Conservation (phyloP, 208 protist genomes). For the Porcisia deanei region DNA sequence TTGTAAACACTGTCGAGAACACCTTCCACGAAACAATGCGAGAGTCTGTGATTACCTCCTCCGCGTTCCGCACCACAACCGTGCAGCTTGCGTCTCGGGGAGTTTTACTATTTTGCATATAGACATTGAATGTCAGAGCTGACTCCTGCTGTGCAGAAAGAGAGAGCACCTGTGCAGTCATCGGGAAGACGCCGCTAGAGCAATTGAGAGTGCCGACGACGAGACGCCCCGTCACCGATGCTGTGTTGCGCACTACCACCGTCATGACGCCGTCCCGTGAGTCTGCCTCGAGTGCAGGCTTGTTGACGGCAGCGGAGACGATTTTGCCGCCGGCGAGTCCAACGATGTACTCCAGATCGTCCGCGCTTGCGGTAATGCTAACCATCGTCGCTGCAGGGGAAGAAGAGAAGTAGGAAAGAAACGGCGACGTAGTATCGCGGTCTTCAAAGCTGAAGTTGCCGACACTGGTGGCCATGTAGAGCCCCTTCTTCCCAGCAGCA, state of each 20-base stretch:
- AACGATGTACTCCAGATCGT: slow-evolving; percentile 74
- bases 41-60: slow-evolving; percentile 48
- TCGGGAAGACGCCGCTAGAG: slow-evolving; percentile 54
- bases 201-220: slow-evolving; percentile 47
- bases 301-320: slow-evolving; percentile 39
- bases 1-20: slow-evolving; percentile 25
- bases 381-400: slow-evolving; percentile 61
- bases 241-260: slow-evolving; percentile 68
- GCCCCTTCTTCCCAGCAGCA: slow-evolving; percentile 31
- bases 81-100: slow-evolving; percentile 41
- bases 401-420: slow-evolving; percentile 51
- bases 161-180: slow-evolving; percentile 50
- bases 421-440: slow-evolving; percentile 30
- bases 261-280: slow-evolving; percentile 54
- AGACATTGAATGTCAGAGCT: slow-evolving; percentile 45
- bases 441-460: slow-evolving; percentile 48
- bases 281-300: slow-evolving; percentile 31
- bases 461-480: slow-evolving; percentile 70
- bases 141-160: slow-evolving; percentile 31
- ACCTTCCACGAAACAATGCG: slow-evolving; percentile 38
- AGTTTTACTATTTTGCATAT: slow-evolving; percentile 31
- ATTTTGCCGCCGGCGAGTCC: slow-evolving; percentile 69
- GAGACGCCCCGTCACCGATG: slow-evolving; percentile 54
- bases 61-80: slow-evolving; percentile 48
- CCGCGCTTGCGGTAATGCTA: slow-evolving; percentile 69